phyloP scores from a whole-genome alignment of 495 filamentous ascomycete species.

The Neurospora sp. region DNA sequence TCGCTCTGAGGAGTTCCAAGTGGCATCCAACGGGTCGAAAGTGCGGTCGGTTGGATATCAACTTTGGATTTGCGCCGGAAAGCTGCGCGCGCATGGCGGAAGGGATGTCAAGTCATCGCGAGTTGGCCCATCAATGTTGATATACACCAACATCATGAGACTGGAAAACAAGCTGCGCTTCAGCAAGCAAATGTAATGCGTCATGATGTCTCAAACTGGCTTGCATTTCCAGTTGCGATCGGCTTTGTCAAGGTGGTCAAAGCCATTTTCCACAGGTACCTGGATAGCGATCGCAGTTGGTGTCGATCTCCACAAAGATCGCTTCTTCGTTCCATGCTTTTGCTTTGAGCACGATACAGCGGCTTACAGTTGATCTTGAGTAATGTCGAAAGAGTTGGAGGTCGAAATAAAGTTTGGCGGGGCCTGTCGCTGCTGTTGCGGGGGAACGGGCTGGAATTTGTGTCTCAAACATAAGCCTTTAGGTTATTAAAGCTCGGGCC shows the following conservation, averaged over 20 bases:
- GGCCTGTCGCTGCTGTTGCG: background rate
- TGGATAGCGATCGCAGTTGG: background rate
- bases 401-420: slow-evolving; percentile 2
- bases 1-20: background rate
- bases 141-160: background rate
- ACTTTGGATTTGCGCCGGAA: background rate
- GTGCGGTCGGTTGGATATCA: background rate
- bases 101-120: background rate
- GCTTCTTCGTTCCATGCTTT: background rate
- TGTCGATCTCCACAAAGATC: background rate
- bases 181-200: background rate
- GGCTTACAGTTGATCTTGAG: background rate
- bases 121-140: background rate
- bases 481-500: background rate
- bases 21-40: background rate
- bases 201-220: background rate
- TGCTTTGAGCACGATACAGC: background rate
- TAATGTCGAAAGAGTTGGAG: background rate
- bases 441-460: background rate
- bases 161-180: background rate
- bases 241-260: background rate
- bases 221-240: background rate
- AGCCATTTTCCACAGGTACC: background rate
- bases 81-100: background rate
- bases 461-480: background rate